Evolutionary conservation across 768 basidiomycete genomes (phyloP), one percentile per base, ranked within the genome.

Genomic region (Candolleomyces efflorescens): DNA sequence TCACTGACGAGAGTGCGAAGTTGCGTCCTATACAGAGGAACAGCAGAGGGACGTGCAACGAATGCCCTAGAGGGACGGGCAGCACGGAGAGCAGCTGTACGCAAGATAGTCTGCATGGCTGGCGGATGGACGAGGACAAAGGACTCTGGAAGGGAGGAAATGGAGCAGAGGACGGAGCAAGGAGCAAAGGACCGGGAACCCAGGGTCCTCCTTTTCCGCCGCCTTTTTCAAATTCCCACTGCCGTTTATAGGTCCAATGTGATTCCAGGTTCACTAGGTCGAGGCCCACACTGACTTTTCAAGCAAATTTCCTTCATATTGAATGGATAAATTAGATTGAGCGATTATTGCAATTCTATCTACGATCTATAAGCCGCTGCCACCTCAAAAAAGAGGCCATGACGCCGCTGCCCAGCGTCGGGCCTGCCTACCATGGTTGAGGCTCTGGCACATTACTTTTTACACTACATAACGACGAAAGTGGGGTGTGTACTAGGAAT

Each of bases 1-100:
- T 70, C 68, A 89, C 87, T 87, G 67, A 86, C 76, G 60, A 86
- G 68, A 23, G 81, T 81, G 58, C 87, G 79, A 52, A 76, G 70
- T 65, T 67, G 66, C 41, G 67, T 68, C 61, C 65, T 63, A 27
- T 64, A 64, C 48, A 62, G 56, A 47, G 64, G 59, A 20, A 52
- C 52, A 13, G 32, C 32, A 58, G 59, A 44, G 56, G 56, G 23
- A 51, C 59, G 45, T 47, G 54, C 62, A 54, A 56, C 60, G 60
- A 64, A 46, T 47, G 63, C 58, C 69, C 64, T 65, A 58, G 56
- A 63, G 64, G 69, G 62, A 53, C 63, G 61, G 43, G 70, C 60
- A 43, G 66, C 65, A 64, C 76, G 66, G 52, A 80, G 61, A 20
- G 51, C 51, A 10, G 51, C 18, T 22, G 51, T 36, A 23, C 51